Conservation (phyloP, 768 basidiomycete genomes). For the Tephrocybe rancida region DNA sequence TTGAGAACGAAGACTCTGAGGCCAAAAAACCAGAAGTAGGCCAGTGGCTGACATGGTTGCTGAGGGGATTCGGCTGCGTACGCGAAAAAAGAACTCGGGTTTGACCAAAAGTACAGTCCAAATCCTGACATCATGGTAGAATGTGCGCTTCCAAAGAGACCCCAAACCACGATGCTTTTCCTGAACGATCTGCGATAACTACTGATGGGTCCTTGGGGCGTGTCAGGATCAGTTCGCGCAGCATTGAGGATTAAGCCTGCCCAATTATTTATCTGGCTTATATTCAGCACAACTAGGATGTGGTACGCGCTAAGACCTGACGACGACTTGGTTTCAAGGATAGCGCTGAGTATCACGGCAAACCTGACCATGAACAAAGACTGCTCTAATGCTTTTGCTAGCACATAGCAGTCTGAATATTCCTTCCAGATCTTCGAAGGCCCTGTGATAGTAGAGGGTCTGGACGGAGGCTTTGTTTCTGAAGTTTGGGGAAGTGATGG, state of each 20-base stretch:
- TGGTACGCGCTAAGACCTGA: conserved; percentile 4
- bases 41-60: not conserved
- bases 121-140: conserved; percentile 3
- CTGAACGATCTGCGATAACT: not conserved
- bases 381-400: not conserved
- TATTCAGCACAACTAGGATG: conserved; percentile 4
- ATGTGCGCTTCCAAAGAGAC: not conserved
- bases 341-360: conserved; percentile 4
- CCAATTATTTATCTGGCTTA: conserved; percentile 12
- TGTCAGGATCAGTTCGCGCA: not conserved
- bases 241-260: conserved; percentile 4
- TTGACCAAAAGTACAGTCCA: conserved; percentile 6
- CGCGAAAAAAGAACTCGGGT: not conserved
- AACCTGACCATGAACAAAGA: conserved; percentile 8
- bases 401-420: not conserved
- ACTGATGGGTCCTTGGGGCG: not conserved
- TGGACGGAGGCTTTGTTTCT: no score
- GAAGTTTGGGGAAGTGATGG: not conserved
- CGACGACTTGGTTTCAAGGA: conserved; percentile 2
- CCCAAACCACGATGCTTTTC: not conserved
- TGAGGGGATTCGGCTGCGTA: not conserved
- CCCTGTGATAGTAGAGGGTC: no score
- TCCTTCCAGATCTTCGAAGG: not conserved
- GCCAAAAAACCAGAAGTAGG: conserved; percentile 10
- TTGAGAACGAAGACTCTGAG: not conserved